Evolutionary conservation across 192 early-diverging fungal genomes (phyloP).

Genomic region (Dissophora globulifera): DNA sequence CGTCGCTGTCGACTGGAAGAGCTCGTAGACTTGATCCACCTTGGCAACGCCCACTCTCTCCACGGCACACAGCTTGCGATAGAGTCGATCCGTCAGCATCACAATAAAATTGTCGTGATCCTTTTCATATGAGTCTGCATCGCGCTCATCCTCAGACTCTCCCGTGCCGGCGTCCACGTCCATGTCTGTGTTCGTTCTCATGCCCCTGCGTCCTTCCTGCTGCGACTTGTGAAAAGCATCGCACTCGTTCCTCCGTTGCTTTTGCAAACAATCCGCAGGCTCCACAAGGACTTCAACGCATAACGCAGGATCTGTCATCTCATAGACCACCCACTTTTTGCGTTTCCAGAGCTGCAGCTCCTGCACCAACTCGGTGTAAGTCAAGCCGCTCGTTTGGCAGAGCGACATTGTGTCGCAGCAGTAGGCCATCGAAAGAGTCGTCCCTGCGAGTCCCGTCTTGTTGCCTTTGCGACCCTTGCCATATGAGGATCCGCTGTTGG

Average conservation of each 20-base stretch:
- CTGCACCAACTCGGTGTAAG: constrained; percentile 27
- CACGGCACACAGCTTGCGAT: constrained; percentile 45
- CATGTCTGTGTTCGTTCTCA: constrained; percentile 5
- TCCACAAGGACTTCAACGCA: constrained; percentile 42
- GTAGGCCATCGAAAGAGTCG: constrained; percentile 40
- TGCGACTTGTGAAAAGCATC: not conserved
- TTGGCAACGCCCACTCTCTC: constrained; percentile 49
- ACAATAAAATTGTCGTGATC: constrained; percentile 36
- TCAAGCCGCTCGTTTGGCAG: constrained; percentile 25
- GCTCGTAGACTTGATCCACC: constrained; percentile 44
- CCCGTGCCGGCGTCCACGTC: not conserved
- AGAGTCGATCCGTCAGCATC: constrained; percentile 25
- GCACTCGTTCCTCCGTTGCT: not conserved
- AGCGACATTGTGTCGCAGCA: constrained; percentile 37
- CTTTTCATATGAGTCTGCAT: constrained; percentile 17
- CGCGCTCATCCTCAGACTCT: not conserved
- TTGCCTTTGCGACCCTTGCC: constrained; percentile 16
- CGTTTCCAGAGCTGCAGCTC: constrained; percentile 45
- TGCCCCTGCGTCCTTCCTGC: not conserved
- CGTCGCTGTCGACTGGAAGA: constrained; percentile 38
- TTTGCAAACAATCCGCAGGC: constrained; percentile 25
- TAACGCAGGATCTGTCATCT: constrained; percentile 32
- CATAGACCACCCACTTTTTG: constrained; percentile 48
- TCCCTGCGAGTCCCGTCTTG: constrained; percentile 18
- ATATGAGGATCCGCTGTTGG: constrained; percentile 8